Percentiles rank a stretch among this genome's conserved stretches.
Evolutionary conservation across 768 basidiomycete genomes (phyloP).

Genomic region (Dioszegia hungarica): DNA sequence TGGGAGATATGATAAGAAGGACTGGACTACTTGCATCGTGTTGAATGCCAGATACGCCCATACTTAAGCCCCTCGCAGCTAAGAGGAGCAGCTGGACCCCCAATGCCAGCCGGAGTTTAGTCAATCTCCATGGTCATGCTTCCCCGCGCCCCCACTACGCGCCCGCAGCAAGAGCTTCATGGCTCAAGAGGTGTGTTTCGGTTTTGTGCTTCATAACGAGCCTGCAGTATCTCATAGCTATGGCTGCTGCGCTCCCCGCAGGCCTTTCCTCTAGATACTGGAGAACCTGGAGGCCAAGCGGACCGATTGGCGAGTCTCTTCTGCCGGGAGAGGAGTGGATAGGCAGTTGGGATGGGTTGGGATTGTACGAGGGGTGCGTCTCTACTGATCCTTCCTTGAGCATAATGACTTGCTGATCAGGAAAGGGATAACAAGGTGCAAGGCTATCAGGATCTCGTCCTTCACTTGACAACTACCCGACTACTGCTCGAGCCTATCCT

Average conservation of each 20-base stretch:
- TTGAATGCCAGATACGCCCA: too few relatives aligned
- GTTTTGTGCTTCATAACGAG: too few relatives aligned
- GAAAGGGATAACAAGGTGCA: constrained; percentile 72
- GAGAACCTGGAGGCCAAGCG: not conserved
- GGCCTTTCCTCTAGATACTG: constrained; percentile 16
- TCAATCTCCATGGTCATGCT: too few relatives aligned
- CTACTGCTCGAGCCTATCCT: constrained; percentile 63
- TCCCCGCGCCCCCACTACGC: too few relatives aligned
- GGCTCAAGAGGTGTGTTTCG: too few relatives aligned
- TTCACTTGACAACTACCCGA: constrained; percentile 74
- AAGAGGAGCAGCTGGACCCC: too few relatives aligned
- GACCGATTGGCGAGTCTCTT: not conserved
- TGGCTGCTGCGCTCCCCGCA: constrained; percentile 4
- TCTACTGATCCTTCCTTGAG: not conserved
- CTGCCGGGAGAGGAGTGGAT: constrained; percentile 65
- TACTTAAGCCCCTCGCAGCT: too few relatives aligned
- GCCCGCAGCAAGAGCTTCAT: too few relatives aligned
- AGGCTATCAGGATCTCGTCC: constrained; percentile 68
- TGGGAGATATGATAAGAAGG: too few relatives aligned
- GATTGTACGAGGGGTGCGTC: constrained; percentile 81
- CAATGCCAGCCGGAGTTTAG: too few relatives aligned
- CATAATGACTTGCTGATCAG: not conserved
- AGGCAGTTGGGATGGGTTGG: constrained; percentile 69
- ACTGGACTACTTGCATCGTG: too few relatives aligned
- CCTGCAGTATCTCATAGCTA: not conserved